Base-by-base conservation (phyloP, 1,284 basidiomycete species). In the Inonotus hispidus region DNA sequence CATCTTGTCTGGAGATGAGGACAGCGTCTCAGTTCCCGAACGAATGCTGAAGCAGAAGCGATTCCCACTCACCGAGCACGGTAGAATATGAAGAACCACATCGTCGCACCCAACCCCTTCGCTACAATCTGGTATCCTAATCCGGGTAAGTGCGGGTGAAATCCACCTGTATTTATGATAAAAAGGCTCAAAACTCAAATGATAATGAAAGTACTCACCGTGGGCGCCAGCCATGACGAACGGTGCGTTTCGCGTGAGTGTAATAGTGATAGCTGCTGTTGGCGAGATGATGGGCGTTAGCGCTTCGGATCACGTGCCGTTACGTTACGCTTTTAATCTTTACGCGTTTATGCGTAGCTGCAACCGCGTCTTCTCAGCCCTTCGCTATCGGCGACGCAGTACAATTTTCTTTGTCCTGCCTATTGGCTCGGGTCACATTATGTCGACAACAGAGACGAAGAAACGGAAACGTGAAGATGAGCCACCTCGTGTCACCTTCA, bases 11-110 rank as follows among this genome's bases (percentile, higher is more conserved):
- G 60, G n/a, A 46, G 29, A 45, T 35, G 25, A 19, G 37, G 14
- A 45, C 13, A 50, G 19, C 1, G 13, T 27, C 21, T 38, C 11
- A 61, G 43, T 37, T 29, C 43, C n/a, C 16, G 54, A 2, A 41
- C 37, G 53, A 5, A 23, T 25, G 10, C 16, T 13, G 56, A 29
- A 1, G 27, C 41, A 21, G 16, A 6, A 64, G 19, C 55, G 53
- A 55, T 49, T 29, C 49, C n/a, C 16, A 81, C 90, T 73, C 70
- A 95, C 93, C 93, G 81, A 66, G 90, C 88, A 63, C 93, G 86
- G 77, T 95, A 96, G 79, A 96, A 95, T 73, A 96, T 92, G 81
- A 95, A 97, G 85, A 96, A 96, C 93, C 93, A 96, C 93, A 96
- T 96, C 46, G 87, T 84, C 41, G 93, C 93, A 61, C 93, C 94